Evolutionary conservation across 768 basidiomycete genomes (phyloP).

Genomic region (Trametopsis cervina): DNA sequence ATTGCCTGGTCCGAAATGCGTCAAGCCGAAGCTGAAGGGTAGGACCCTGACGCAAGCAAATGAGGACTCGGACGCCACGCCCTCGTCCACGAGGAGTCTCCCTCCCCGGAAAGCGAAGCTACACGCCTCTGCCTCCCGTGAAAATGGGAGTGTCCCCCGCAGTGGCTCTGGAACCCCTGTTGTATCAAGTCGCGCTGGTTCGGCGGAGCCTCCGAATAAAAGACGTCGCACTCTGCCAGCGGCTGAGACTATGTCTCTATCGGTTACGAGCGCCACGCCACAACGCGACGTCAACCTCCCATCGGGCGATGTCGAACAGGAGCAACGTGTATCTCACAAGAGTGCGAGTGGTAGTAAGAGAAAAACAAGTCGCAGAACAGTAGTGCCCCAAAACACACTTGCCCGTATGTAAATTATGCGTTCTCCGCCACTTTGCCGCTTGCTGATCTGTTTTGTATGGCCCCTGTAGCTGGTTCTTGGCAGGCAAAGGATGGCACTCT

Average conservation of each 20-base stretch:
- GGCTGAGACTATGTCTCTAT: not conserved
- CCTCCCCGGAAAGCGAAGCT: no score
- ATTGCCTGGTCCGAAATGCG: conserved; percentile 7
- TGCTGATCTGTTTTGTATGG: no score
- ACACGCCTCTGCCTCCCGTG: not conserved
- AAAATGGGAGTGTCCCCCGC: not conserved
- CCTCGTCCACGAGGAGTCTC: no score
- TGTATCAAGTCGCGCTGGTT: not conserved
- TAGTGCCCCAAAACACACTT: not conserved
- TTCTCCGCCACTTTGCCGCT: no score
- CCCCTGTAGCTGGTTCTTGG: not conserved
- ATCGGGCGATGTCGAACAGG: no score
- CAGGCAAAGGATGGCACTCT: not conserved
- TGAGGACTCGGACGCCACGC: no score
- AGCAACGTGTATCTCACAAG: not conserved
- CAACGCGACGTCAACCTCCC: no score
- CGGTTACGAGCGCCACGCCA: not conserved
- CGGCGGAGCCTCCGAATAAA: not conserved
- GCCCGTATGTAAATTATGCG: not conserved
- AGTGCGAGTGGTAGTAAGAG: not conserved
- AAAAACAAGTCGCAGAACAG: not conserved
- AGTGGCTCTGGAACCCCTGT: not conserved
- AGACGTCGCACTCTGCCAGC: not conserved
- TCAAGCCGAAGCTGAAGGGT: conserved; percentile 10
- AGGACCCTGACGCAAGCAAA: not conserved